Evolutionary conservation across 2,329 filamentous ascomycete species (phyloP), one percentile per base, ranked within the genome.

Genomic region (Penicillium capsulatum): DNA sequence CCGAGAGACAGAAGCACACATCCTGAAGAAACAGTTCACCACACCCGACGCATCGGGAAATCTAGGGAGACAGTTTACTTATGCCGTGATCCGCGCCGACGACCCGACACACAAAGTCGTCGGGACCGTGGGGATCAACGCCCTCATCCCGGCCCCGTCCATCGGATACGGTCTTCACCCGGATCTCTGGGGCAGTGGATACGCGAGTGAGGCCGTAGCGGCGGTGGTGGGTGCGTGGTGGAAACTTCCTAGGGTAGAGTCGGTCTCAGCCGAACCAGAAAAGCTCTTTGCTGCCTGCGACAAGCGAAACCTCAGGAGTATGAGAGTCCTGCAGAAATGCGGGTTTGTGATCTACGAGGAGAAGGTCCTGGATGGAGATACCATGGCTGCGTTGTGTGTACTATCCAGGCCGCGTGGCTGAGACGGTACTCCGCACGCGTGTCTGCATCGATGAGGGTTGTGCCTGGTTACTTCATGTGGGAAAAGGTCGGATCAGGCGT

Each of bases 151-250:
- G 4, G 36, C 44, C 1, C 47, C 47, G 3, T 53, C 53, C 1
- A 27, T 58, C 15, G 55, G 55, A 29, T 58, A 55, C 19, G 39
- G 45, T 14, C 40, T 57, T 6, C 55, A 58, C 28, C 55, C 55
- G 1, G 48, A 49, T 11, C 50, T 38, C 16, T 59, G 55, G 55
- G 48, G 53, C 1, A 51, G 44, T 19, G 53, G 55, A 7, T 58
- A 48, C 20, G 40, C 44, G 17, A 55, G 42, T 8, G 55, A 59
- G 43, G 55, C 55, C 3, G 45, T 54, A n/a, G 27, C 34, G 22
- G 50, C 40, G 3, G 31, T 57, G 9, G 34, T 57, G 10, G 40
- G 51, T 31, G 44, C 43, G 3, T 59, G 55, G 53, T 58, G 55
- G 53, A 48, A 44, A 4, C 45, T 58, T 5, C 20, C 40, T 13